Conservation (phyloP, 2,329 filamentous ascomycete genomes). For the Alternaria triticina region DNA sequence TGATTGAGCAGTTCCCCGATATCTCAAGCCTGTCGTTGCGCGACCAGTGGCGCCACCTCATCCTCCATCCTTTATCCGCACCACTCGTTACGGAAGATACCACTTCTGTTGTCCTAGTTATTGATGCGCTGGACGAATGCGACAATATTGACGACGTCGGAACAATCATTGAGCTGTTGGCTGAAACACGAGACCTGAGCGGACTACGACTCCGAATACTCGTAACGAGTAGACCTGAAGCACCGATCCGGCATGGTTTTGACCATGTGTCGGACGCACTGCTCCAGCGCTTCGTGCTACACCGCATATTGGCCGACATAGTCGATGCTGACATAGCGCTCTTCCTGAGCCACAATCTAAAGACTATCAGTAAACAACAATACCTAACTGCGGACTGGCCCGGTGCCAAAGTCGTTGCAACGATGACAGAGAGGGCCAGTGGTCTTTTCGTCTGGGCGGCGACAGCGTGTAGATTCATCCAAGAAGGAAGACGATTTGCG, state of each 20-base stretch:
- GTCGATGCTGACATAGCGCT: conserved; percentile 22
- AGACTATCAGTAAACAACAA: background rate
- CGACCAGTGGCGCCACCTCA: too few species aligned
- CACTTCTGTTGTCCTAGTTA: conserved; percentile 7
- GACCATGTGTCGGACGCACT: conserved; percentile 1
- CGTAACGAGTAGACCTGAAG: conserved; percentile 25
- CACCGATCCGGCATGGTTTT: conserved; percentile 21
- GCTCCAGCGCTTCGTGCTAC: conserved; percentile 20
- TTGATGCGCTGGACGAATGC: conserved; percentile 45
- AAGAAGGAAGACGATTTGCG: background rate
- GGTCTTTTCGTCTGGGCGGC: conserved; percentile 48
- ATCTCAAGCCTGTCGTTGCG: background rate
- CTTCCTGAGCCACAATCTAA: conserved; percentile 18
- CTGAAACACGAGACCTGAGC: background rate
- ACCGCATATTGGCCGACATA: conserved; percentile 14
- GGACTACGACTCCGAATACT: conserved; percentile 17
- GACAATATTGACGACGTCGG: conserved; percentile 20
- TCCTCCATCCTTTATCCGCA: too few species aligned
- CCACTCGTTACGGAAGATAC: too few species aligned
- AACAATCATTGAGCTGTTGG: conserved; percentile 20
- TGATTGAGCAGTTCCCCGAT: background rate
- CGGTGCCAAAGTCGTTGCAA: conserved; percentile 16
- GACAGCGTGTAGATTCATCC: conserved; percentile 33
- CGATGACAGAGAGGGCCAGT: conserved; percentile 22
- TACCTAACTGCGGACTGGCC: conserved; percentile 18